phyloP scores from a whole-genome alignment of 352 stramenopile genomes.

The Phytopythium cucurbitacearum region DNA sequence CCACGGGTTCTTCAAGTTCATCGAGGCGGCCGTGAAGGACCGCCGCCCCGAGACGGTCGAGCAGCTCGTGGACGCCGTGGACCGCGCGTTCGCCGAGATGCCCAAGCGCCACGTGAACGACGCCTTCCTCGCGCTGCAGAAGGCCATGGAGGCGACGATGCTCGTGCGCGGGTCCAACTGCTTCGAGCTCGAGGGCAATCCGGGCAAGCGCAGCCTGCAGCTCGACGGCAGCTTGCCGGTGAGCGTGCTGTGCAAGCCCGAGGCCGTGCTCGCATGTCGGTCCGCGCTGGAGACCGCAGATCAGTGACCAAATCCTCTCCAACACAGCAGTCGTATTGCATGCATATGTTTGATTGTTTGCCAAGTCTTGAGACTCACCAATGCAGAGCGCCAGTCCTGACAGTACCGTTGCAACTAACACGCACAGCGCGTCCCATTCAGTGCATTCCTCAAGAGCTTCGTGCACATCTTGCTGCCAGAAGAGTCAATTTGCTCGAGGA shows the following conservation, averaged over 20 bases:
- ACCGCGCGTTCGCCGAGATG: conserved; percentile 19
- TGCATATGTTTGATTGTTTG: too few species aligned
- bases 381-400: too few species aligned
- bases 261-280: conserved; percentile 20
- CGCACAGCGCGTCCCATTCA: too few species aligned
- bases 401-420: too few species aligned
- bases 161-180: conserved; percentile 27
- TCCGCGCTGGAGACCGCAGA: conserved; percentile 8
- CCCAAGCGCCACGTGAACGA: conserved; percentile 18
- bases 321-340: too few species aligned
- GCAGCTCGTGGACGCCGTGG: conserved; percentile 18
- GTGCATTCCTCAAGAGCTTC: too few species aligned
- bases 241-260: conserved; percentile 27
- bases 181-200: conserved; percentile 20
- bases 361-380: too few species aligned
- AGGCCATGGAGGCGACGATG: conserved; percentile 37
- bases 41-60: conserved; percentile 12
- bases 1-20: conserved; percentile 25
- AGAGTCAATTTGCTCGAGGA: too few species aligned
- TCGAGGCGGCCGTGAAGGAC: conserved; percentile 14
- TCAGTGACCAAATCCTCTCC: conserved; percentile 2
- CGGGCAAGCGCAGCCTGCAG: conserved; percentile 28
- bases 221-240: conserved; percentile 29
- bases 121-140: conserved; percentile 24
- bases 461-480: too few species aligned